These are phyloP conservation scores for Hortaea werneckii DNA, from an alignment of 2,329 filamentous ascomycete genomes.

Conservation along the genomic window DNA sequence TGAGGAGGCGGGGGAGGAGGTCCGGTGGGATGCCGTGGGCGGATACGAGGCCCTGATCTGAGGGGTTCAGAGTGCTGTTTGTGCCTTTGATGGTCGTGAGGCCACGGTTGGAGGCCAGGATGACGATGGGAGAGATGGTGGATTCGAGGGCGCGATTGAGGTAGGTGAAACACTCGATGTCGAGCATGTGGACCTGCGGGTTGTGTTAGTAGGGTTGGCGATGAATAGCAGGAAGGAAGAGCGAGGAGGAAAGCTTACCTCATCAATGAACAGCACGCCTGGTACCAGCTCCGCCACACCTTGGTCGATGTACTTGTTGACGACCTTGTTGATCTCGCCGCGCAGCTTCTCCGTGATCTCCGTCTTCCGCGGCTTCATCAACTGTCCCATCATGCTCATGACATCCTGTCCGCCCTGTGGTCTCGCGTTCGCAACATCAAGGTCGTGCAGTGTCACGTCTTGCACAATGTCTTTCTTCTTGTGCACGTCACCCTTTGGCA, in stretches of 20 bases:
- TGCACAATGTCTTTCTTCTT: conserved; percentile 99
- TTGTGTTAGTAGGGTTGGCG: conserved; percentile 1
- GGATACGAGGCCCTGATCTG: conserved; percentile 56
- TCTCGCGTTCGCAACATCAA: conserved; percentile 89
- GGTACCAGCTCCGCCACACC: conserved; percentile 96
- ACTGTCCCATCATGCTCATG: conserved; percentile 99
- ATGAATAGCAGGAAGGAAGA: not conserved
- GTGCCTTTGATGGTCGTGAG: conserved; percentile 84
- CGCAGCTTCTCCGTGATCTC: conserved; percentile 98
- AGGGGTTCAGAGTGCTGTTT: conserved; percentile 35
- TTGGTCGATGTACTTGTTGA: conserved; percentile 98
- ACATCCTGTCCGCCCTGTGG: conserved; percentile 97
- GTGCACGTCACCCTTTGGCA: conserved; percentile 97
- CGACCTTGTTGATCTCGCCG: conserved; percentile 96
- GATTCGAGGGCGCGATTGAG: conserved; percentile 97
- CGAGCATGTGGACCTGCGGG: conserved; percentile 92
- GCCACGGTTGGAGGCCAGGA: conserved; percentile 93
- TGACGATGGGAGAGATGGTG: conserved; percentile 88
- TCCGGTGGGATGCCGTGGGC: conserved; percentile 92
- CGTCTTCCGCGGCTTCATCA: conserved; percentile 99
- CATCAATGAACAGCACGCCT: conserved; percentile 95
- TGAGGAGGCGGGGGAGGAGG: conserved; percentile 85
- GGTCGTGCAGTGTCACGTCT: conserved; percentile 91
- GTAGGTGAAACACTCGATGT: conserved; percentile 98
- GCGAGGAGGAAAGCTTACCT: conserved; percentile 47